Evolutionary conservation across 2,329 filamentous ascomycete species (phyloP).

Genomic region (Epichloe sibirici): DNA sequence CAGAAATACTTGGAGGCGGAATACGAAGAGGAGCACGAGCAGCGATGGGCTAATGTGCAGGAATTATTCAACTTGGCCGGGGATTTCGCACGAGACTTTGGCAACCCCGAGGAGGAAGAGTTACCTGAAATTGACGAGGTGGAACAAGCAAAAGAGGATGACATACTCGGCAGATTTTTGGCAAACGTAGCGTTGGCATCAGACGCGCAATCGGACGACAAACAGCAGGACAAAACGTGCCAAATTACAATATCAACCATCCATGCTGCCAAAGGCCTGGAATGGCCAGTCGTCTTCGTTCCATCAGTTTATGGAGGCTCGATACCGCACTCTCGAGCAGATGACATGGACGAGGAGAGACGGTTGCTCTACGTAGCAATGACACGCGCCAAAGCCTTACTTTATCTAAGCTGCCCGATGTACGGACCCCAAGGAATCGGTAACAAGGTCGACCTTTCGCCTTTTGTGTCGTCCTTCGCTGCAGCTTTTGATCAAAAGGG

Average conservation of each 20-base stretch:
- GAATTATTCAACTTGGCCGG: conserved; percentile 72
- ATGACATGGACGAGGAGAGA: conserved; percentile 79
- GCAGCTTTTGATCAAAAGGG: conserved; percentile 45
- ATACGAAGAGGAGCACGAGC: conserved; percentile 63
- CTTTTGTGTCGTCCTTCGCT: conserved; percentile 50
- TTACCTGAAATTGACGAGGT: conserved; percentile 60
- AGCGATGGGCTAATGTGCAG: conserved; percentile 77
- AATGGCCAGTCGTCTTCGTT: conserved; percentile 93
- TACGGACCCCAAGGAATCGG: conserved; percentile 47
- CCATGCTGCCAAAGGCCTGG: conserved; percentile 87
- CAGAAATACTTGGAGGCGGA: conserved; percentile 60
- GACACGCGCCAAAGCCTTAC: conserved; percentile 76
- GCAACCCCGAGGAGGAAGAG: conserved; percentile 36
- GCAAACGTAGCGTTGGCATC: conserved; percentile 81
- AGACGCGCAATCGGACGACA: conserved; percentile 55
- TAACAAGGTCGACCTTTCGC: conserved; percentile 54
- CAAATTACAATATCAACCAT: conserved; percentile 90
- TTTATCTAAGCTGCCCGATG: conserved; percentile 74
- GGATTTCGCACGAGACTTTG: conserved; percentile 47
- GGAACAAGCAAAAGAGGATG: conserved; percentile 53
- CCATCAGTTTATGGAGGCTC: conserved; percentile 82
- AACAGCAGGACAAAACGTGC: conserved; percentile 41
- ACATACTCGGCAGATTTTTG: conserved; percentile 63
- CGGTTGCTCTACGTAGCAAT: conserved; percentile 89
- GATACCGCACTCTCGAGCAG: conserved; percentile 77